Evolutionary conservation across 345 rosid species (phyloP).

Genomic region (Eucalyptus cloeziana): DNA sequence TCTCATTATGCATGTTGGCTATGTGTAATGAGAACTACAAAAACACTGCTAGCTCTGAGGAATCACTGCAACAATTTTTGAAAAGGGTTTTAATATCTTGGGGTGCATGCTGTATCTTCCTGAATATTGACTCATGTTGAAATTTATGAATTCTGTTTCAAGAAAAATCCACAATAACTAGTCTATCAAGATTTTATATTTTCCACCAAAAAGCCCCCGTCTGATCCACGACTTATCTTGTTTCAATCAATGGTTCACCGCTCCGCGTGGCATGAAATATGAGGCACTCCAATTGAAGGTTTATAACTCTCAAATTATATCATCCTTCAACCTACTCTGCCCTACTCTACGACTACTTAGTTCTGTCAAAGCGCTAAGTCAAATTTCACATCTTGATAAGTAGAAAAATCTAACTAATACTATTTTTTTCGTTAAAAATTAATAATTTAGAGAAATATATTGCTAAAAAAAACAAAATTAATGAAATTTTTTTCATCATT

Average conservation of each 20-base stretch:
- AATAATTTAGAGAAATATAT: not conserved
- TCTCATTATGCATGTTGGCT: not conserved
- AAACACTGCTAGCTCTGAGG: not conserved
- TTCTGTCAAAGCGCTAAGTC: not conserved
- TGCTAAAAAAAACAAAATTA: not conserved
- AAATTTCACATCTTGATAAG: not conserved
- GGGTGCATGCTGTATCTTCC: not conserved
- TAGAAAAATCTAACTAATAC: not conserved
- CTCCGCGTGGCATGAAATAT: not conserved
- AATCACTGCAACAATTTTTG: not conserved
- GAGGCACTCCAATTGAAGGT: not conserved
- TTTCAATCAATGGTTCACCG: not conserved
- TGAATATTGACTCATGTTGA: not conserved
- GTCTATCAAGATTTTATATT: not conserved
- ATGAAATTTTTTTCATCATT: not conserved
- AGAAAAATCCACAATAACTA: not conserved
- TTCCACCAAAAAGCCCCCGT: not conserved
- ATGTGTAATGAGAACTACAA: not conserved
- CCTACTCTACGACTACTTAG: not conserved
- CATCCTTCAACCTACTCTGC: no score
- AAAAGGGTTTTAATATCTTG: not conserved
- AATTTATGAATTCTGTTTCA: not conserved
- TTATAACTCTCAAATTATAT: not conserved
- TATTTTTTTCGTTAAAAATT: not conserved
- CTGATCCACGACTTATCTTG: not conserved